Evolutionary conservation across 1,284 basidiomycete genomes (phyloP), one percentile per base, ranked within the genome.

Genomic region (Apiotrichum siamense): DNA sequence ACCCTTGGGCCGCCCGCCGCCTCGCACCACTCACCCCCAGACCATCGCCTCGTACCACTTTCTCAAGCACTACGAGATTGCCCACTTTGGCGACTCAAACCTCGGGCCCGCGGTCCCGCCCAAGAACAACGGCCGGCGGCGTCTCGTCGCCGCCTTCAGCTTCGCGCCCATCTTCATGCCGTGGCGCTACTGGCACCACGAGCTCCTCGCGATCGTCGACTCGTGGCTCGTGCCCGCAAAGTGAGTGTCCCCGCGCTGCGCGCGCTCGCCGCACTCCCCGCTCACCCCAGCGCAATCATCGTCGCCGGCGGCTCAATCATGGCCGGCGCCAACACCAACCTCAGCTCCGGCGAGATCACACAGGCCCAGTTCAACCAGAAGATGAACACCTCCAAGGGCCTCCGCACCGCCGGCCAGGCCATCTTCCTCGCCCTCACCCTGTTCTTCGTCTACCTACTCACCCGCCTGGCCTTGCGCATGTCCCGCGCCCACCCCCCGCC

Each of bases 381-480:
- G 9, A 25, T 60, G 3, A 38, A 58, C 47, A 37, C 32, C 9
- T 46, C 57, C 18, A 49, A 56, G 32, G 52, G 44, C 18, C 39
- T 65, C 11, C 58, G 64, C 18, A 59, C 59, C 4, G 46, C 58
- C 32, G 64, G 64, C 0, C 62, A 64, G 44, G 62, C 60, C 25
- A 48, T 63, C 48, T 65, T 65, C 54, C 59, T 65, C 27, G 45
- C 43, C 21, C 57, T 65, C 49, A 65, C 63, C n/a, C 12, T 57
- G 18, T 25, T 61, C 12, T 60, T 51, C 37, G 49, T 51, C 33
- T 4, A 48, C 18, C 58, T 65, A 44, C 46, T 59, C 43, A 18
- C 18, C 35, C 41, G 18, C 11, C 41, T 43, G 3, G 27, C 18
- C 4, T 11, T 3, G 3, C 41, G 41, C 17, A 33, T 44, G 20